Evolutionary conservation across 2,329 filamentous ascomycete species (phyloP), one percentile per base, ranked within the genome.

Genomic region (Exophiala phaeomuriformis): DNA sequence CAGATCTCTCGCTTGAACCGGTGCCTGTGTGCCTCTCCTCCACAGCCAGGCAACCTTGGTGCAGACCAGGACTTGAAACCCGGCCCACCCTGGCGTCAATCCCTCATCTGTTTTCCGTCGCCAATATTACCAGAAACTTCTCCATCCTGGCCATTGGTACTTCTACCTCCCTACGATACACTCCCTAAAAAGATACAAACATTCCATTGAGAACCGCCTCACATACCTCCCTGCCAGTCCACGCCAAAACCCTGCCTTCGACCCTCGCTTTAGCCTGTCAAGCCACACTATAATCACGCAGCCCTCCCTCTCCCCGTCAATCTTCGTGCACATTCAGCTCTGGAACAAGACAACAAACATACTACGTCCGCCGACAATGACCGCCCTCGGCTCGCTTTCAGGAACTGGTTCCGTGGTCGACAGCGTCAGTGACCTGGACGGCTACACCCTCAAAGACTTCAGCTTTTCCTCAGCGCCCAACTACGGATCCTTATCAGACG

Each of bases 401-500:
- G 55, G 29, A 42, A 43, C 51, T 35, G 49, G 55, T 10, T 60
- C 58, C 28, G 56, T 51, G 27, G 48, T 49, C 10, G 52, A 50
- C 37, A 59, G 56, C 46, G 53, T 61, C 54, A 61, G 52, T 51
- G 59, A 61, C 47, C 50, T 61, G 19, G 59, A 61, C 30, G 59
- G 59, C n/a, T 61, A 59, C 50, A 59, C 49, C 28, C 12, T 61
- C 35, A 45, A 56, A 49, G 53, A 58, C 50, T 56, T 55, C 47
- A 49, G 44, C 7, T 59, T 59, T 39, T 49, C 55, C 30, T 36
- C 53, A 42, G 31, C 31, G 7, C 40, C 40, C 28, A 41, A 10
- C 37, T 59, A 50, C 28, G 41, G 43, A 3, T 41, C 56, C 30
- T n/a, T 39, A 9, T 48, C 55, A 36, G 52, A 57, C 28, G 61